Evolutionary conservation across 202 grass and related monocot genomes (phyloP).

Genomic region (Hordeum pubiflorum): DNA sequence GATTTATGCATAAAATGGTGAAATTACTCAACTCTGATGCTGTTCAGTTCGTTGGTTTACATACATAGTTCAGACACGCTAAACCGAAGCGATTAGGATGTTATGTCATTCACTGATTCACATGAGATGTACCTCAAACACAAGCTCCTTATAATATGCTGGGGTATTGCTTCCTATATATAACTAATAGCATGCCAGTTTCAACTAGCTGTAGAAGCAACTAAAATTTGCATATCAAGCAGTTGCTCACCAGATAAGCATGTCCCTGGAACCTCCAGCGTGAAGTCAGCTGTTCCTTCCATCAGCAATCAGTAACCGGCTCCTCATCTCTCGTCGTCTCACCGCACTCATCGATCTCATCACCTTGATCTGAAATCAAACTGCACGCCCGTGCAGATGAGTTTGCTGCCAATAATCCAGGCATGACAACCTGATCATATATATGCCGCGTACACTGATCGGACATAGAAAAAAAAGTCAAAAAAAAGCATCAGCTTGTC

Average conservation of each 20-base stretch:
- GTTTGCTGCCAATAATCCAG: background rate
- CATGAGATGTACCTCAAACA: too few relatives aligned
- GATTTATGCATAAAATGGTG: background rate
- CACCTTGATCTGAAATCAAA: background rate
- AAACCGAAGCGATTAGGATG: background rate
- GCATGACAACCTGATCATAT: background rate
- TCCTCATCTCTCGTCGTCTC: background rate
- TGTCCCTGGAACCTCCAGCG: background rate
- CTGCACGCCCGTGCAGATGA: background rate
- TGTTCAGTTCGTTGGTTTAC: background rate
- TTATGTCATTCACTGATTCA: too few relatives aligned
- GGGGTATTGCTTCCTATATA: too few relatives aligned
- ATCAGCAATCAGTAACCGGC: background rate
- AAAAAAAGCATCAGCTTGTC: conserved; percentile 20
- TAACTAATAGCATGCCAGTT: background rate
- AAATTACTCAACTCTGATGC: background rate
- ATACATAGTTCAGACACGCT: too few relatives aligned
- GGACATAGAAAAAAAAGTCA: conserved; percentile 19
- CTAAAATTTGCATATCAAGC: background rate
- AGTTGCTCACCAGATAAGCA: background rate
- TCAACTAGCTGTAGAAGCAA: background rate
- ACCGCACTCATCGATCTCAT: background rate
- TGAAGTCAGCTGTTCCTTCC: background rate
- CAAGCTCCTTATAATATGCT: too few relatives aligned
- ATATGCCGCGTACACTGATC: background rate